These are phyloP conservation scores for Solanum hybrid DNA, from an alignment of 305 asterid genomes.

Conservation along the genomic window DNA sequence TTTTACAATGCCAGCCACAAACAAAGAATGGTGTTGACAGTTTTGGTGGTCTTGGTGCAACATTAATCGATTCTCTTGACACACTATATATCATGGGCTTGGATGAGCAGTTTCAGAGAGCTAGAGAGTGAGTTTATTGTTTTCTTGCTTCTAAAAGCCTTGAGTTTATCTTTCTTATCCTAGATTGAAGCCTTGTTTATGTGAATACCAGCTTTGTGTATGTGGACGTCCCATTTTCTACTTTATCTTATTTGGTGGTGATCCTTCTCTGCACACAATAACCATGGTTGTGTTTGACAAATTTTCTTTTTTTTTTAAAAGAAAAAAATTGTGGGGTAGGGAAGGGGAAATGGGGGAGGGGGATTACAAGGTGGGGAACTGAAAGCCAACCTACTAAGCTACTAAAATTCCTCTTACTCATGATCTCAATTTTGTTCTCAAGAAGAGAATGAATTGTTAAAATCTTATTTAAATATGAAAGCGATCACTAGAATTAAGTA, in stretches of 20 bases:
- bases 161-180: neutral
- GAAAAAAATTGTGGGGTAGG: neutral
- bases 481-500: neutral
- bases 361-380: neutral
- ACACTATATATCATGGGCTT: conserved; percentile 94
- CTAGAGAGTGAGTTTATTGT: conserved; percentile 69
- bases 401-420: neutral
- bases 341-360: neutral
- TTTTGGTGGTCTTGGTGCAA: conserved; percentile 99
- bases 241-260: neutral
- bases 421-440: neutral
- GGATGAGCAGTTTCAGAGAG: conserved; percentile 87
- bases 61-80: conserved; percentile 89
- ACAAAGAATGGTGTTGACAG: conserved; percentile 80
- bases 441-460: neutral
- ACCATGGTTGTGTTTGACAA: neutral
- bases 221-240: neutral
- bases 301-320: neutral
- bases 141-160: neutral
- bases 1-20: conserved; percentile 65
- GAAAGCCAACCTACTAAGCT: neutral
- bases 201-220: neutral
- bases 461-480: neutral
- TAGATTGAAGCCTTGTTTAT: neutral
- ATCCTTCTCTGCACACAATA: neutral